Conservation (phyloP, 164 flowering plant genomes). For the Tinospora cordifolia region DNA sequence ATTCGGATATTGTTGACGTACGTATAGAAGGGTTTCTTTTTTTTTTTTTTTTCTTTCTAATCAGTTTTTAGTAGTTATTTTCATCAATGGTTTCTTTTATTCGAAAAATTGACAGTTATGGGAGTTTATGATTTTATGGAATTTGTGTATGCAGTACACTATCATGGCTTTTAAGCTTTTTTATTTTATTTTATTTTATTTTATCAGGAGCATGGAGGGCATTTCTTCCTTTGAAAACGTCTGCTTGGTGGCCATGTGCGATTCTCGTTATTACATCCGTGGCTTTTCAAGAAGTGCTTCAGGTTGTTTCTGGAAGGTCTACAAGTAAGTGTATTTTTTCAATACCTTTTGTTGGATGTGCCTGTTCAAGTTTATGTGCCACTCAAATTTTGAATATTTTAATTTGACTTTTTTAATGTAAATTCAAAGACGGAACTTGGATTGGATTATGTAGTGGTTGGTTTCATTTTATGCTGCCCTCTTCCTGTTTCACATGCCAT, state of each 20-base stretch:
- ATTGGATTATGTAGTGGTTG: no score
- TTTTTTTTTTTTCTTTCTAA: no score
- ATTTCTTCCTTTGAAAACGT: constrained; percentile 74
- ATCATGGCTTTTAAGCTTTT: constrained; percentile 80
- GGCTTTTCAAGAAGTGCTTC: constrained; percentile 74
- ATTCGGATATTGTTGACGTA: background rate
- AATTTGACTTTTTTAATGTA: no score
- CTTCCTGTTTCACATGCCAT: no score
- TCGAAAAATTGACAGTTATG: background rate
- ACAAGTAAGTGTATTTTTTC: constrained; percentile 44
- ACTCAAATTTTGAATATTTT: no score
- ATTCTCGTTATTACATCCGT: constrained; percentile 66
- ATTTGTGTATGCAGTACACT: constrained; percentile 50
- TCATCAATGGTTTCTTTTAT: background rate
- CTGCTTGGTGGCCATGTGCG: constrained; percentile 65
- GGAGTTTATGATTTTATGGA: constrained; percentile 7
- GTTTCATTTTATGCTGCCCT: no score
- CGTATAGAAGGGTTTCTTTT: background rate
- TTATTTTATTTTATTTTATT: constrained; percentile 58
- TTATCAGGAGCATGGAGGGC: constrained; percentile 75
- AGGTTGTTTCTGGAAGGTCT: constrained; percentile 74
- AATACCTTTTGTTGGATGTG: background rate
- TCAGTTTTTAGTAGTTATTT: background rate
- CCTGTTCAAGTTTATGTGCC: background rate
- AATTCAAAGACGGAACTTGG: no score